Conservation (phyloP, 2,329 filamentous ascomycete genomes). For the Penicillium frequentans region DNA sequence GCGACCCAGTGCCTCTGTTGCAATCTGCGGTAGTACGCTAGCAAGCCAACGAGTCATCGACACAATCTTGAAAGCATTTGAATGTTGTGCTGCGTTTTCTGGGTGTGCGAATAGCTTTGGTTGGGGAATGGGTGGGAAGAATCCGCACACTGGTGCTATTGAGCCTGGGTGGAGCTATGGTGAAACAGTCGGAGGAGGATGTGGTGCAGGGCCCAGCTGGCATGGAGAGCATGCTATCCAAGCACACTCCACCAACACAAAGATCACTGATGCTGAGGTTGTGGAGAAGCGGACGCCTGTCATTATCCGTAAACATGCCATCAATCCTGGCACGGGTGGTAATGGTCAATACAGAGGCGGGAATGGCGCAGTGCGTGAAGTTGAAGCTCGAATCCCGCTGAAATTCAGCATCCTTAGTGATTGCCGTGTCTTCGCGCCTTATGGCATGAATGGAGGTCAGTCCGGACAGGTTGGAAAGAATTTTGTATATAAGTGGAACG, state of each 20-base stretch:
- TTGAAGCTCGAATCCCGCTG: slow-evolving; percentile 61
- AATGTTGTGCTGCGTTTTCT: slow-evolving; percentile 70
- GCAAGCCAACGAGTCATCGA: slow-evolving; percentile 75
- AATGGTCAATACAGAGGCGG: slow-evolving; percentile 66
- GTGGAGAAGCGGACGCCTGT: slow-evolving; percentile 77
- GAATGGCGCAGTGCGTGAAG: slow-evolving; percentile 74
- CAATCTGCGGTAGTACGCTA: slow-evolving; percentile 74
- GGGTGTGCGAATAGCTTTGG: slow-evolving; percentile 72
- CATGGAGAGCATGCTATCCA: slow-evolving; percentile 72
- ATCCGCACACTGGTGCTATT: slow-evolving; percentile 12
- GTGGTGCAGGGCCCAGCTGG: slow-evolving; percentile 70
- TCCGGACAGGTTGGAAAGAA: slow-evolving; percentile 76
- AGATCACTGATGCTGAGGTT: slow-evolving; percentile 79
- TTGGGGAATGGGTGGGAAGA: slow-evolving; percentile 12
- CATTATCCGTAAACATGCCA: slow-evolving; percentile 66
- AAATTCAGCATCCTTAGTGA: slow-evolving; percentile 23
- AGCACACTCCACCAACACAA: slow-evolving; percentile 81
- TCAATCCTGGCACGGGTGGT: slow-evolving; percentile 64
- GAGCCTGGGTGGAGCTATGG: slow-evolving; percentile 66
- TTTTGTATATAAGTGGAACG: slow-evolving; percentile 8
- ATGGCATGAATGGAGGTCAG: slow-evolving; percentile 67
- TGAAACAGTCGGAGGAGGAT: slow-evolving; percentile 77
- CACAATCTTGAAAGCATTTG: slow-evolving; percentile 72
- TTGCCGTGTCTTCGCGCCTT: slow-evolving; percentile 16
- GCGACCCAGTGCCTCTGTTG: slow-evolving; percentile 66